These are phyloP conservation scores for barley (Hordeum vulgare) DNA, from an alignment of 176 grass and related monocot species.

Conservation along the genomic window MorexV3_pseudomolecules_assembly NC_058521.1:404223244-404223743, in stretches of 20 bases:
- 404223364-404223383: neutral
- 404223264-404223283: neutral
- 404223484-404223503: neutral
- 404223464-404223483: neutral
- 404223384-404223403: neutral
- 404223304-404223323: neutral
- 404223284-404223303: neutral
- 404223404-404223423: constrained; percentile 8
- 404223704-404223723: neutral
- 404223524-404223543: constrained; percentile 49
- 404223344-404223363: neutral
- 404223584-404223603: neutral
- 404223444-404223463: neutral
- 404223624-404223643: constrained; percentile 19
- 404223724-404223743: neutral
- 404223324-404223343: neutral
- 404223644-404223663: neutral
- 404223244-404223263: too few relatives aligned
- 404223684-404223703: constrained; percentile 24
- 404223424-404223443: constrained; percentile 17
- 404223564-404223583: constrained; percentile 16
- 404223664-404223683: neutral
- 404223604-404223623: neutral
- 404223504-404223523: neutral
- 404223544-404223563: constrained; percentile 39